Conservation (phyloP, 2,329 filamentous ascomycete species). For the Claviceps humidiphila region DNA sequence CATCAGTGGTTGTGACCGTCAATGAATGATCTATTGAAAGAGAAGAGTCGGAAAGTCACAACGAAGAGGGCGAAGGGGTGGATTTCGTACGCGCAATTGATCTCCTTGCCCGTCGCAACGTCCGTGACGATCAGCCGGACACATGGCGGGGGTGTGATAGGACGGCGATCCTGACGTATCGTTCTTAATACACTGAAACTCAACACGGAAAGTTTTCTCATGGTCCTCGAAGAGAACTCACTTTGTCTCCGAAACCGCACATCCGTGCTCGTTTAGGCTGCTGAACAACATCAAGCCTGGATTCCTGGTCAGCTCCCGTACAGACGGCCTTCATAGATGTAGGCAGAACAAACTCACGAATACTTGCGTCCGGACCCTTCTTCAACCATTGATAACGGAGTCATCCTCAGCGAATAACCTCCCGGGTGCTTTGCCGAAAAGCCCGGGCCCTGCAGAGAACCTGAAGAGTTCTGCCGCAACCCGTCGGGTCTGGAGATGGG, state of each 20-base stretch:
- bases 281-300: slow-evolving; percentile 67
- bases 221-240: slow-evolving; percentile 21
- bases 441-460: not conserved
- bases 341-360: slow-evolving; percentile 13
- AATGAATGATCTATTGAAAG: too few relatives aligned
- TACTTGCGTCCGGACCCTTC: slow-evolving; percentile 22
- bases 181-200: not conserved
- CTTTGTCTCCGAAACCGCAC: slow-evolving; percentile 98
- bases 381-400: slow-evolving; percentile 22
- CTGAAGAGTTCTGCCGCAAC: not conserved
- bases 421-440: slow-evolving; percentile 9
- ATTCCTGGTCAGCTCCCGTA: slow-evolving; percentile 8
- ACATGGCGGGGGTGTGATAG: slow-evolving; percentile 91
- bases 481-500: slow-evolving; percentile 14
- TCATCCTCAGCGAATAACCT: slow-evolving; percentile 10
- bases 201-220: not conserved
- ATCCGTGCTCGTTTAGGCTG: slow-evolving; percentile 88
- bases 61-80: too few relatives aligned
- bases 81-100: slow-evolving; percentile 61
- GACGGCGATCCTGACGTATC: slow-evolving; percentile 62
- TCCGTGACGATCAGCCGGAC: slow-evolving; percentile 73
- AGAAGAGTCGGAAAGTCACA: too few relatives aligned
- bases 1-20: not conserved
- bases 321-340: not conserved
- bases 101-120: slow-evolving; percentile 59